These are phyloP conservation scores for Picocystis sp. DNA, from an alignment of 163 green algal species.

Conservation along the genomic window DNA sequence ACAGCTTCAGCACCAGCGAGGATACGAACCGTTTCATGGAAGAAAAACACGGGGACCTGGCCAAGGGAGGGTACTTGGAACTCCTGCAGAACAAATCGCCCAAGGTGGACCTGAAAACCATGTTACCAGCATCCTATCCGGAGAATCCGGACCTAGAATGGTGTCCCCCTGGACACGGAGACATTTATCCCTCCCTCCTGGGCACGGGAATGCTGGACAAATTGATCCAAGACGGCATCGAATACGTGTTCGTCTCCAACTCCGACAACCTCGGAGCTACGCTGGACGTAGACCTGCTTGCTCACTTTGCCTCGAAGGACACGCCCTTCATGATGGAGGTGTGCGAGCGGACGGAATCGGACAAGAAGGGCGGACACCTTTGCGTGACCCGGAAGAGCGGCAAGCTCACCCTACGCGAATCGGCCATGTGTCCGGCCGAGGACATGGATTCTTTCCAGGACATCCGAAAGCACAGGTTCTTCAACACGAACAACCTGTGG, in stretches of 20 bases:
- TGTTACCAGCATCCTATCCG: conserved; percentile 38
- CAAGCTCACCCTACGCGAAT: conserved; percentile 66
- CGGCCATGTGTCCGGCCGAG: conserved; percentile 61
- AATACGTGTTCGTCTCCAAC: conserved; percentile 77
- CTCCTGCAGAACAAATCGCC: conserved; percentile 10
- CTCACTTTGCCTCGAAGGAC: conserved; percentile 50
- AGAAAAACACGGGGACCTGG: conserved; percentile 35
- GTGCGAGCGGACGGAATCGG: conserved; percentile 53
- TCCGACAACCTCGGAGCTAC: conserved; percentile 88
- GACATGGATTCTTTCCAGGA: conserved; percentile 86
- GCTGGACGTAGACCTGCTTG: conserved; percentile 70
- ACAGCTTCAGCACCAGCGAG: conserved; percentile 69
- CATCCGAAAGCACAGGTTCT: conserved; percentile 53
- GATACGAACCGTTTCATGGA: conserved; percentile 39
- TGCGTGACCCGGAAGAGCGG: conserved; percentile 37
- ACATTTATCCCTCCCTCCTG: conserved; percentile 84
- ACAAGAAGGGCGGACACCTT: conserved; percentile 95
- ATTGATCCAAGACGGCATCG: conserved; percentile 47
- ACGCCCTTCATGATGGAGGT: conserved; percentile 86
- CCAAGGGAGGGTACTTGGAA: conserved; percentile 12
- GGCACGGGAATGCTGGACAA: conserved; percentile 67
- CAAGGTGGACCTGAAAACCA: conserved; percentile 32
- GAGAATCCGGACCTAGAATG: conserved; percentile 62
- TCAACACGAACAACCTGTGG: conserved; percentile 98
- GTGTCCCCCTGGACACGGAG: conserved; percentile 79